These are phyloP conservation scores for Chaetomium strumarium DNA, from an alignment of 2,329 filamentous ascomycete species.

Conservation along the genomic window DNA sequence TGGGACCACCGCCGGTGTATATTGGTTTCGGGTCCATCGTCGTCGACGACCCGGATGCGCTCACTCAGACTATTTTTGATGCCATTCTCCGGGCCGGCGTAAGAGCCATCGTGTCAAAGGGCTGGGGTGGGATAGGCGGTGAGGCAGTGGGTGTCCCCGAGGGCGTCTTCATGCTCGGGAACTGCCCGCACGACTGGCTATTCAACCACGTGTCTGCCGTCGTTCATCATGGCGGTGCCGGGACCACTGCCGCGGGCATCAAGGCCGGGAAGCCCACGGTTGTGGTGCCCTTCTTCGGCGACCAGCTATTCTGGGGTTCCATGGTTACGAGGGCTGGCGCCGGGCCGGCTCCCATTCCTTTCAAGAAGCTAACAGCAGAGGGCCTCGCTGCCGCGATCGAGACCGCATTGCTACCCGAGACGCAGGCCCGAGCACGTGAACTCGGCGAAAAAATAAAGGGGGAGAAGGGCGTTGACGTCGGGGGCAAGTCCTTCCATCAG, in stretches of 20 bases:
- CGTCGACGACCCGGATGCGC: constrained; percentile 65
- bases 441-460: constrained; percentile 60
- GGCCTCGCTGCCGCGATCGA: constrained; percentile 60
- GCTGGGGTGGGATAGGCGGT: constrained; percentile 79
- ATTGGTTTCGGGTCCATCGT: constrained; percentile 83
- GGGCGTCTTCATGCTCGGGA: constrained; percentile 76
- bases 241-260: constrained; percentile 84
- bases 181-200: constrained; percentile 83
- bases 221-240: constrained; percentile 82
- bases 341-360: constrained; percentile 63
- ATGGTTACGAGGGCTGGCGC: constrained; percentile 70
- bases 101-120: constrained; percentile 78
- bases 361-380: constrained; percentile 60
- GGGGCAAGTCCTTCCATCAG: constrained; percentile 64
- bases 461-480: constrained; percentile 53
- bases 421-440: constrained; percentile 48
- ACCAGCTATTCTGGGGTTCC: constrained; percentile 77
- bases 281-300: constrained; percentile 80
- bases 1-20: constrained; percentile 68
- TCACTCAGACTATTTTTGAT: constrained; percentile 68
- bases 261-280: constrained; percentile 73
- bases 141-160: constrained; percentile 65
- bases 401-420: constrained; percentile 55
- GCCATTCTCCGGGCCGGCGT: constrained; percentile 61
- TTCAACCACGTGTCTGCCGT: constrained; percentile 77